Percentiles rank a stretch among this genome's conserved stretches.
Conservation (phyloP, 2,329 filamentous ascomycete species). For the Alternaria angustiovoidea region DNA sequence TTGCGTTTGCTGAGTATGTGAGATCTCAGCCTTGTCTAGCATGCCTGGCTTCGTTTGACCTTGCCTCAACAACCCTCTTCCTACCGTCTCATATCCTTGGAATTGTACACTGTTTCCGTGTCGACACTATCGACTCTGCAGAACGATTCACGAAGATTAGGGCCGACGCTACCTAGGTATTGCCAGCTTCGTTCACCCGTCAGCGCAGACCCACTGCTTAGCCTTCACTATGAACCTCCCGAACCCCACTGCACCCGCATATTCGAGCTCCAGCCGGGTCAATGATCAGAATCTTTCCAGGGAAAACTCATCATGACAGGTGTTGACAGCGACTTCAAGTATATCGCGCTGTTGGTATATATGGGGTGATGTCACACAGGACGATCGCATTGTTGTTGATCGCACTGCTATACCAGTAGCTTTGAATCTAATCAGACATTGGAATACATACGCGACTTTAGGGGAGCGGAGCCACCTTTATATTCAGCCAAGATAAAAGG, state of each 20-base stretch:
- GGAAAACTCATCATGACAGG: too few relatives aligned
- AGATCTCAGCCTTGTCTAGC: not conserved
- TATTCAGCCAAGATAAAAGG: not conserved
- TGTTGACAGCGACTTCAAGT: too few relatives aligned
- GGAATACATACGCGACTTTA: not conserved
- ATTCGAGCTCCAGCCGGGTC: not conserved
- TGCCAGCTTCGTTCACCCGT: not conserved
- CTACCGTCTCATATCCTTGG: not conserved
- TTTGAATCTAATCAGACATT: not conserved
- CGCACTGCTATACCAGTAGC: too few relatives aligned
- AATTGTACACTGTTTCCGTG: not conserved
- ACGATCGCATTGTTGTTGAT: too few relatives aligned
- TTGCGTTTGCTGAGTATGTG: not conserved
- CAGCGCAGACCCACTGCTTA: not conserved
- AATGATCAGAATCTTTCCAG: too few relatives aligned
- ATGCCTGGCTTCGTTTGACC: not conserved
- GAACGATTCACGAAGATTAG: not conserved
- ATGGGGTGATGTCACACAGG: too few relatives aligned
- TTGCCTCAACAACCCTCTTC: not conserved
- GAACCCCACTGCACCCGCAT: not conserved
- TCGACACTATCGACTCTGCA: not conserved
- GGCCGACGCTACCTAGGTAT: not conserved
- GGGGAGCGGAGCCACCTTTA: rapidly evolving
- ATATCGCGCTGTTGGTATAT: too few relatives aligned
- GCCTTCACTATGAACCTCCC: not conserved